A percentile compares a stretch with the other conserved stretches of the same genome.
Evolutionary conservation across 140 eudicot genomes (phyloP).

Genomic region (Senecio squalidus): DNA sequence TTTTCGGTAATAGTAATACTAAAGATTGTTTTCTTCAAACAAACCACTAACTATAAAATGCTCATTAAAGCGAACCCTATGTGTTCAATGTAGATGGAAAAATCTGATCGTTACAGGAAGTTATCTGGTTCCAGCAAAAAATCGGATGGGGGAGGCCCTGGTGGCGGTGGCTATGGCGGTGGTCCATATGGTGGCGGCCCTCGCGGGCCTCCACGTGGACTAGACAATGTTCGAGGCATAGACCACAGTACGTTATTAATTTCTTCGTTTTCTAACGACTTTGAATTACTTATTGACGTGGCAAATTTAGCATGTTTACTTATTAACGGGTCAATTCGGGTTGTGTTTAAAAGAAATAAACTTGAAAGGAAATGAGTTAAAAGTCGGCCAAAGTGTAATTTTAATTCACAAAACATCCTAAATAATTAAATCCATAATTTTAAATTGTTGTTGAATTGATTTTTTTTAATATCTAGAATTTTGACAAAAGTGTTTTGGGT

Average conservation of each 20-base stretch:
- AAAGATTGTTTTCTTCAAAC: background rate
- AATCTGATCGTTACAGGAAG: slow-evolving; percentile 80
- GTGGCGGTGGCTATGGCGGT: slow-evolving; percentile 56
- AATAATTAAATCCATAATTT: too few species aligned
- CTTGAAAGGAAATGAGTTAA: background rate
- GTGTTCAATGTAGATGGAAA: slow-evolving; percentile 66
- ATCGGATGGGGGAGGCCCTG: slow-evolving; percentile 97
- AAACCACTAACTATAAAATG: background rate
- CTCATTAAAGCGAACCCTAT: background rate
- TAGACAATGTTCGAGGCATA: slow-evolving; percentile 78
- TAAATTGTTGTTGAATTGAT: background rate
- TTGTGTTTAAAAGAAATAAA: background rate
- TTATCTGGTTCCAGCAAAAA: too few species aligned
- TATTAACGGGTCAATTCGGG: background rate
- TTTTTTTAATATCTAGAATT: too few species aligned
- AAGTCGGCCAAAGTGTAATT: background rate
- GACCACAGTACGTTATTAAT: slow-evolving; percentile 73
- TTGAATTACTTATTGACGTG: background rate
- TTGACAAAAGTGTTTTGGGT: too few species aligned
- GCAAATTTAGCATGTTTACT: background rate
- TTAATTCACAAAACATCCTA: background rate
- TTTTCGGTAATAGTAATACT: slow-evolving; percentile 58
- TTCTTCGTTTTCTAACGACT: background rate
- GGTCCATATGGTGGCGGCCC: slow-evolving; percentile 75
- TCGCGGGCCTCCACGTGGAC: slow-evolving; percentile 86